Evolutionary conservation across 2,329 filamentous ascomycete genomes (phyloP).

Genomic region (Metarhizium anisopliae): DNA sequence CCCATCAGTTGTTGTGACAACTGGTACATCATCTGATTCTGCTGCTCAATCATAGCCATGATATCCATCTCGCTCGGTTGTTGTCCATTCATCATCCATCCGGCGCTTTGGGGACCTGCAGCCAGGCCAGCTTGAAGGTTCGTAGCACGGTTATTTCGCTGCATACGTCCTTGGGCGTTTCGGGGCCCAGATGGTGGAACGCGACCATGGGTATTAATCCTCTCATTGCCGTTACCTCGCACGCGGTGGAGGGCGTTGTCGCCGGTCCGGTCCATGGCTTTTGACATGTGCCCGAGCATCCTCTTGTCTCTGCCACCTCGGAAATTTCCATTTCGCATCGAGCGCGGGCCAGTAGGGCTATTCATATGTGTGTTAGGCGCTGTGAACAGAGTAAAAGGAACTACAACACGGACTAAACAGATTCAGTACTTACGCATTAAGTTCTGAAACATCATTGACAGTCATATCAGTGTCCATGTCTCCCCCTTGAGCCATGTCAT

Average conservation of each 20-base stretch:
- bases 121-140: slow-evolving; percentile 42
- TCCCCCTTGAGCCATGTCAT: slow-evolving; percentile 24
- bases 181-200: slow-evolving; percentile 65
- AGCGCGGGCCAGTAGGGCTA: slow-evolving; percentile 89
- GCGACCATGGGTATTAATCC: slow-evolving; percentile 71
- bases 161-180: slow-evolving; percentile 39
- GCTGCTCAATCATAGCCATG: slow-evolving; percentile 78
- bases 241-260: slow-evolving; percentile 77
- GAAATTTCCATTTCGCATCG: slow-evolving; percentile 69
- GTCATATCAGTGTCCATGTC: slow-evolving; percentile 68
- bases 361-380: neutral
- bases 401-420: neutral
- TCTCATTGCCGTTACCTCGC: slow-evolving; percentile 62
- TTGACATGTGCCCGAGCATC: slow-evolving; percentile 77
- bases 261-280: slow-evolving; percentile 67
- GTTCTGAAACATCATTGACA: slow-evolving; percentile 38
- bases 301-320: slow-evolving; percentile 63
- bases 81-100: slow-evolving; percentile 39
- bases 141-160: slow-evolving; percentile 34
- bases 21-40: slow-evolving; percentile 78
- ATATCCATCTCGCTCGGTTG: slow-evolving; percentile 43
- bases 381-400: neutral
- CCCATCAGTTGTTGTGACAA: slow-evolving; percentile 56
- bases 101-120: slow-evolving; percentile 25
- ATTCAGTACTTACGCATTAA: slow-evolving; percentile 47